These are phyloP conservation scores for Acacia concinna DNA, from an alignment of 331 rosid genomes.

Conservation along the genomic window DNA sequence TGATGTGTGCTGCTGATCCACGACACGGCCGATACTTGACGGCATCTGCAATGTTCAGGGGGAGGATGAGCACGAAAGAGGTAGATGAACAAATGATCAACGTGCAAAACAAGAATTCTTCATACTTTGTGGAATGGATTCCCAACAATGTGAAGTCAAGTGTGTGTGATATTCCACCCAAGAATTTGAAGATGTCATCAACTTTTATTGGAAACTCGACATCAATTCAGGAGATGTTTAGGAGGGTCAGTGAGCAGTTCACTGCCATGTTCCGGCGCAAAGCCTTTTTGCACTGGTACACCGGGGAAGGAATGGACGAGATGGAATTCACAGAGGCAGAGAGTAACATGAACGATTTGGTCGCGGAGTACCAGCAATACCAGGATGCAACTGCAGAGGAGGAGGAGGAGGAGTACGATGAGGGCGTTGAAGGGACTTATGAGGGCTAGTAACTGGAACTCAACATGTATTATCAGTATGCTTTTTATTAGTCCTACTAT, in stretches of 20 bases:
- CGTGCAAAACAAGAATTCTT: slow-evolving; percentile 80
- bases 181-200: slow-evolving; percentile 63
- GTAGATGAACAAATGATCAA: slow-evolving; percentile 89
- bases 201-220: slow-evolving; percentile 84
- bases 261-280: slow-evolving; percentile 82
- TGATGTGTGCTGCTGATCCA: slow-evolving; percentile 90
- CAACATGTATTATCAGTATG: background rate
- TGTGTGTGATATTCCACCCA: slow-evolving; percentile 79
- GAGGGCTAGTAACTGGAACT: slow-evolving; percentile 28
- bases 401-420: slow-evolving; percentile 64
- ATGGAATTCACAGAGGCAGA: slow-evolving; percentile 89
- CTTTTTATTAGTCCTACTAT: slow-evolving; percentile 9
- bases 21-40: slow-evolving; percentile 82
- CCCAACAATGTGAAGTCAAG: slow-evolving; percentile 83
- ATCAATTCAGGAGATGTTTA: slow-evolving; percentile 83
- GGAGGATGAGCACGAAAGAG: slow-evolving; percentile 87
- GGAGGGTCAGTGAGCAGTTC: slow-evolving; percentile 86
- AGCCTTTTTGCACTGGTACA: slow-evolving; percentile 87
- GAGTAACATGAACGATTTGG: slow-evolving; percentile 86
- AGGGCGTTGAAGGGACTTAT: slow-evolving; percentile 43
- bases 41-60: slow-evolving; percentile 81
- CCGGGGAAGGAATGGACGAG: slow-evolving; percentile 86
- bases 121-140: slow-evolving; percentile 86
- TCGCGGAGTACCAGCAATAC: slow-evolving; percentile 84
- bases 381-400: slow-evolving; percentile 83